A percentile compares a stretch with the other conserved stretches of the same genome.
These are phyloP conservation scores for Phylloporus sp. DNA, from an alignment of 768 basidiomycete genomes.

Conservation along the genomic window DNA sequence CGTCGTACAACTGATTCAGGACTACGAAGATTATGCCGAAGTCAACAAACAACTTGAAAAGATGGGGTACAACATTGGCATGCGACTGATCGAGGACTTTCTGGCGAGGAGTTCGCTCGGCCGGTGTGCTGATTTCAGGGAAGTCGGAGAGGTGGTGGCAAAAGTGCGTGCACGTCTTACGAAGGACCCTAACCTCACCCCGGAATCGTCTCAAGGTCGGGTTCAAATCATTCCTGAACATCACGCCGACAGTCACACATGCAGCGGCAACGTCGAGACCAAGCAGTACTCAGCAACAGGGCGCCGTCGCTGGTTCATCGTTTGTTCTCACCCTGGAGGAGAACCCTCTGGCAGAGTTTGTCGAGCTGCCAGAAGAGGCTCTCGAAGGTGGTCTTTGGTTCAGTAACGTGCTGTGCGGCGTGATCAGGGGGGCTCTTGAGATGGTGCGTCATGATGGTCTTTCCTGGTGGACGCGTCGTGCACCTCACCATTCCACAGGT, in stretches of 20 bases:
- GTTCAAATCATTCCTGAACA: constrained; percentile 95
- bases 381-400: constrained; percentile 94
- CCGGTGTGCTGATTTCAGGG: constrained; percentile 89
- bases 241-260: constrained; percentile 79
- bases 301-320: constrained; percentile 44
- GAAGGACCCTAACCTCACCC: background rate
- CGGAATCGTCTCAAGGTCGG: constrained; percentile 59
- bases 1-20: constrained; percentile 97
- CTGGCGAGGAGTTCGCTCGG: constrained; percentile 88
- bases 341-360: constrained; percentile 95
- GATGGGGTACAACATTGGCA: constrained; percentile 99
- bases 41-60: constrained; percentile 97
- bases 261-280: constrained; percentile 49
- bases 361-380: constrained; percentile 91
- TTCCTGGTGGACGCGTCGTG: constrained; percentile 1
- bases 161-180: constrained; percentile 52
- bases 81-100: constrained; percentile 93
- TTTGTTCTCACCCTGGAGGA: constrained; percentile 91
- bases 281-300: constrained; percentile 37
- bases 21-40: constrained; percentile 96
- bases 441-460: constrained; percentile 60
- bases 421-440: constrained; percentile 87
- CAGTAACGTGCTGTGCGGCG: constrained; percentile 93
- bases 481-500: constrained; percentile 49
- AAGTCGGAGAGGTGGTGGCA: constrained; percentile 91